These are phyloP conservation scores for Saccharomyces hybrid DNA, from an alignment of 1,139 yeast species.

Conservation along the genomic window DNA sequence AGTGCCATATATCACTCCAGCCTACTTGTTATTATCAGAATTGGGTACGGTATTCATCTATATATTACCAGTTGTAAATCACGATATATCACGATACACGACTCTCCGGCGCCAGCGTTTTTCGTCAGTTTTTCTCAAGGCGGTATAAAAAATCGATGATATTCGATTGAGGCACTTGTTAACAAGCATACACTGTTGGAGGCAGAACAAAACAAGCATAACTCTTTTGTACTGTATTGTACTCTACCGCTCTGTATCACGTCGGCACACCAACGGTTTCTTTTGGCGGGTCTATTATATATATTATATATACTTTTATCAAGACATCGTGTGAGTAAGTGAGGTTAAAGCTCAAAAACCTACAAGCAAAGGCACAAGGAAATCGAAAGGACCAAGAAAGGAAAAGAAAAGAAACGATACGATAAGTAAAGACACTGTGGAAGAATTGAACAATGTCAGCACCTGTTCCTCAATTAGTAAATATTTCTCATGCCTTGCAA, in stretches of 20 bases:
- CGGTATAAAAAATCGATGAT: not conserved
- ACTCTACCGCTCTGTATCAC: not conserved
- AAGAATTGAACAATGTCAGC: slow-evolving; percentile 11
- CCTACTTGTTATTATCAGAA: not conserved
- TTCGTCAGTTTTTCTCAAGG: not conserved
- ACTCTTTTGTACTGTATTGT: not conserved
- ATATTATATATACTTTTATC: not conserved
- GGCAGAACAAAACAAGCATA: not conserved
- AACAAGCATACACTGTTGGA: not conserved
- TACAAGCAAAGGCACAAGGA: not conserved
- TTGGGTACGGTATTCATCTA: not conserved
- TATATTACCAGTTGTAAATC: not conserved
- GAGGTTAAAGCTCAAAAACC: not conserved
- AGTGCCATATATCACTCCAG: not conserved
- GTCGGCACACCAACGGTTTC: not conserved
- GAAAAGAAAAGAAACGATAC: slow-evolving; percentile 1
- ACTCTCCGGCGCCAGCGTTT: not conserved
- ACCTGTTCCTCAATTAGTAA: slow-evolving; percentile 27
- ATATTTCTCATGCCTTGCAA: slow-evolving; percentile 28
- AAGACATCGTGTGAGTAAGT: not conserved
- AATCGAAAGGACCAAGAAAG: not conserved
- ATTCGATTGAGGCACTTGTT: not conserved
- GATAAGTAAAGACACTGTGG: not conserved
- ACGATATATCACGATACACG: not conserved
- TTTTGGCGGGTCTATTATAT: not conserved